These are phyloP conservation scores for Cytospora mali DNA, from an alignment of 2,329 filamentous ascomycete genomes.

Conservation along the genomic window DNA sequence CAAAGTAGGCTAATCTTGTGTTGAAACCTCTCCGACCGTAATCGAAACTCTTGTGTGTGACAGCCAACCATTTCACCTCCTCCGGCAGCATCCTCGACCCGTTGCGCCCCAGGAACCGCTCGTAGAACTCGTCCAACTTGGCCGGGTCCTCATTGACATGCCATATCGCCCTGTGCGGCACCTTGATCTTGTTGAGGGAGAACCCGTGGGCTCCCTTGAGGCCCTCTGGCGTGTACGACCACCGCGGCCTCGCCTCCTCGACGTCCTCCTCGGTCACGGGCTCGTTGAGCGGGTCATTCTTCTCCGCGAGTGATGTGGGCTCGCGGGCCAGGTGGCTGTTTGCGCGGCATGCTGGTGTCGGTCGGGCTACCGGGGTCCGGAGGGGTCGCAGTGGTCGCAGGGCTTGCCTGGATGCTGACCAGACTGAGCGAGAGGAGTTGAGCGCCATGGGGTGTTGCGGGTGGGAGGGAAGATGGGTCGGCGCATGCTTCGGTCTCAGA, in stretches of 20 bases:
- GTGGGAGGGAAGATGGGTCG: conserved; percentile 9
- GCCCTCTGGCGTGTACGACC: conserved; percentile 68
- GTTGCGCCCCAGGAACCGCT: conserved; percentile 70
- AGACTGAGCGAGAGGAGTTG: conserved; percentile 38
- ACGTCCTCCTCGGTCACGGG: conserved; percentile 22
- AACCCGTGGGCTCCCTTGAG: conserved; percentile 67
- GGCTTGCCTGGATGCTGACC: conserved; percentile 39
- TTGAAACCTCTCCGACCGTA: conserved; percentile 94
- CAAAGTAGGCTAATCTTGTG: conserved; percentile 85
- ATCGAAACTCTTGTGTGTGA: conserved; percentile 98
- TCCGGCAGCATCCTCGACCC: conserved; percentile 78
- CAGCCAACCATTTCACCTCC: conserved; percentile 93
- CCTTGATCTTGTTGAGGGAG: conserved; percentile 60
- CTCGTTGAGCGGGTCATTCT: conserved; percentile 26
- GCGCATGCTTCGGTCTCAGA: conserved; percentile 23
- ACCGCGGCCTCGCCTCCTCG: conserved; percentile 54
- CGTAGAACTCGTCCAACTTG: conserved; percentile 77
- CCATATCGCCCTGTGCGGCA: conserved; percentile 58
- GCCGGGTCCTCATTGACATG: conserved; percentile 74
- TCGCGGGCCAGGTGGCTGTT: conserved; percentile 20
- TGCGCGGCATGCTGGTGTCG: conserved; percentile 21
- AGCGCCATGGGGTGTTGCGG: conserved; percentile 37
- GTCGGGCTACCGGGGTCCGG: conserved; percentile 26
- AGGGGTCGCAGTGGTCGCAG: conserved; percentile 37
- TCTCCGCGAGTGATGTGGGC: conserved; percentile 22